These are phyloP conservation scores for Porcisia hertigi DNA, from an alignment of 208 protist genomes.

Conservation along the genomic window DNA sequence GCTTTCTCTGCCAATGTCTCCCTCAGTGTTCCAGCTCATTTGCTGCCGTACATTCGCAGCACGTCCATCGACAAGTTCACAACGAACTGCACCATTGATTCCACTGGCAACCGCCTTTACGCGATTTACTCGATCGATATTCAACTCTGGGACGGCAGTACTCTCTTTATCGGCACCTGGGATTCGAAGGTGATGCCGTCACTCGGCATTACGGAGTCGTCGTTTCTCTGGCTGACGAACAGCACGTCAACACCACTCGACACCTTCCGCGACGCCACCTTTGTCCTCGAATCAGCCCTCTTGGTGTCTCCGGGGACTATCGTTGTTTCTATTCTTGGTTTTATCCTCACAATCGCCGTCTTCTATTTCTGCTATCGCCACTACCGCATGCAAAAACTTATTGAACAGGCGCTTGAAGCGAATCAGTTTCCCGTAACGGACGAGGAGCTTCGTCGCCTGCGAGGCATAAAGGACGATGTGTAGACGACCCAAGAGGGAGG, in stretches of 20 bases:
- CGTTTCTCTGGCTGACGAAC: conserved; percentile 74
- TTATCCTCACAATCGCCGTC: conserved; percentile 72
- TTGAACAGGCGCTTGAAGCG: conserved; percentile 71
- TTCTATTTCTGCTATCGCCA: conserved; percentile 89
- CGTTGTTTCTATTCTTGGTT: conserved; percentile 78
- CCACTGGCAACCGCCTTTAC: conserved; percentile 65
- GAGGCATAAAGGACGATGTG: conserved; percentile 35
- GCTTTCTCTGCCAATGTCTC: conserved; percentile 42
- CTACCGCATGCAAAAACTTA: conserved; percentile 79
- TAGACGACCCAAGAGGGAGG: conserved; percentile 10
- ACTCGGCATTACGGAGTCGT: conserved; percentile 33
- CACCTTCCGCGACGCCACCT: conserved; percentile 84
- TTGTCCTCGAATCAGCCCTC: conserved; percentile 67
- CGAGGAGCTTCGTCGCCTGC: conserved; percentile 71
- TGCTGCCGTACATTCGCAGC: conserved; percentile 58
- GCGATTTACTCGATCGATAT: conserved; percentile 69
- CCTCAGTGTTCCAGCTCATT: conserved; percentile 47
- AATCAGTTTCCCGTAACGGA: conserved; percentile 80
- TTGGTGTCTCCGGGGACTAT: conserved; percentile 80
- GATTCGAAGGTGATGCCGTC: conserved; percentile 34
- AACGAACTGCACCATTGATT: conserved; percentile 64
- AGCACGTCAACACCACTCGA: conserved; percentile 53
- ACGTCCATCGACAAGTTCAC: conserved; percentile 63
- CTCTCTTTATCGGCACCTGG: conserved; percentile 72
- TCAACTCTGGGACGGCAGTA: conserved; percentile 42